A percentile compares a stretch with the other conserved stretches of the same genome.
Conservation (phyloP, 108 stramenopile genomes). For the Pseudonitzschia pungens region DNA sequence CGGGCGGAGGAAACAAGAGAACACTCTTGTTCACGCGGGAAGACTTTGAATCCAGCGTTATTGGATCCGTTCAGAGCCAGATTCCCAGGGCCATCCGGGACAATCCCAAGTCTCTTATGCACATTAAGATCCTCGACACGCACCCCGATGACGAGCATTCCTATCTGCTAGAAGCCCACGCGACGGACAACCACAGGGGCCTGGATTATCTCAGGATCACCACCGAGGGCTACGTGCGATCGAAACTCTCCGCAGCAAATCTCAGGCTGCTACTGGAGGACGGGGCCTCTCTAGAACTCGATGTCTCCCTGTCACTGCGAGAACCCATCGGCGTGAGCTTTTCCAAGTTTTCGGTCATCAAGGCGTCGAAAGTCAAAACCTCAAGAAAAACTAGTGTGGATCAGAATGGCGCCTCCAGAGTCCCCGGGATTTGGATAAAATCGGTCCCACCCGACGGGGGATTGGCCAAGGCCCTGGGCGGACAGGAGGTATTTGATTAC, state of each 20-base stretch:
- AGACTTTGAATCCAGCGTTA: background rate
- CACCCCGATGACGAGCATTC: background rate
- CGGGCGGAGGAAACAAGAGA: background rate
- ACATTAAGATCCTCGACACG: background rate
- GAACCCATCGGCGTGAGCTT: constrained; percentile 6
- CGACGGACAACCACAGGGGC: background rate
- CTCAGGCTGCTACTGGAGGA: background rate
- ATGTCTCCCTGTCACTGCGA: background rate
- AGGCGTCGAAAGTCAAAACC: background rate
- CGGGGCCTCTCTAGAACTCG: background rate
- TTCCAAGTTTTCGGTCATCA: background rate
- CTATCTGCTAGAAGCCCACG: constrained; percentile 4
- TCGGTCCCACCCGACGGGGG: background rate
- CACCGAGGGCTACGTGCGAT: background rate
- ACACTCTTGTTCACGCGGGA: background rate
- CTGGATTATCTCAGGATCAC: background rate
- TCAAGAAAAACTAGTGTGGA: background rate
- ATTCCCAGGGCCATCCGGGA: background rate
- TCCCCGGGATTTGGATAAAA: background rate
- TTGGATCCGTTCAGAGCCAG: background rate
- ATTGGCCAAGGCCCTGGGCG: constrained; percentile 11
- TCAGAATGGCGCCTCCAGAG: background rate
- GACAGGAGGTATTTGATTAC: background rate
- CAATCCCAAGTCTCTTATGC: background rate
- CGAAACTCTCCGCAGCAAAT: background rate